These are phyloP conservation scores for Coemansia sp. DNA, from an alignment of 192 early-diverging fungal genomes.

Conservation along the genomic window DNA sequence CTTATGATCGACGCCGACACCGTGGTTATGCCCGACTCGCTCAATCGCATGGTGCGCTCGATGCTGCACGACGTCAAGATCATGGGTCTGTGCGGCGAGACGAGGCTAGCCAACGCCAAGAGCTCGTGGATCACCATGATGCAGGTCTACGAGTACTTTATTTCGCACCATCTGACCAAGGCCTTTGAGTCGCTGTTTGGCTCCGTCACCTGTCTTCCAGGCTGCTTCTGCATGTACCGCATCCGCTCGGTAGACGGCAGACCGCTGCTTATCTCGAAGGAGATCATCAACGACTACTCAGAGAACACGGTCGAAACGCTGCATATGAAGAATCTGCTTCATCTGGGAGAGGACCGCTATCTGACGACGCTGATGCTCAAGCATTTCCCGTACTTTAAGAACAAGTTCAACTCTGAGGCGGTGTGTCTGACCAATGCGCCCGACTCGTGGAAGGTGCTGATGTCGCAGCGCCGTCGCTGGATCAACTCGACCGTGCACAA, in stretches of 20 bases:
- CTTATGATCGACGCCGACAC: slow-evolving; percentile 99
- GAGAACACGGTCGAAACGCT: slow-evolving; percentile 93
- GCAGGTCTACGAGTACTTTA: slow-evolving; percentile 98
- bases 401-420: slow-evolving; percentile 90
- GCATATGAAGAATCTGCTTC: slow-evolving; percentile 96
- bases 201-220: slow-evolving; percentile 93
- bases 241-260: slow-evolving; percentile 81
- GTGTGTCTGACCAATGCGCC: slow-evolving; percentile 89
- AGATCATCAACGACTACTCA: slow-evolving; percentile 84
- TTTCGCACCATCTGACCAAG: slow-evolving; percentile 92
- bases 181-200: slow-evolving; percentile 97
- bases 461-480: slow-evolving; percentile 98
- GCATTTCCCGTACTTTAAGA: slow-evolving; percentile 94
- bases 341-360: slow-evolving; percentile 98
- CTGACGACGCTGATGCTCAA: slow-evolving; percentile 90
- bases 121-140: slow-evolving; percentile 96
- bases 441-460: slow-evolving; percentile 86
- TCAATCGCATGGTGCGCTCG: slow-evolving; percentile 89
- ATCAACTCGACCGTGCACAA: slow-evolving; percentile 99
- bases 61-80: slow-evolving; percentile 89
- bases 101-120: slow-evolving; percentile 84
- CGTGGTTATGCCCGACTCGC: slow-evolving; percentile 81
- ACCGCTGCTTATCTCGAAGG: slow-evolving; percentile 80
- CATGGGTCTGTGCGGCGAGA: slow-evolving; percentile 94
- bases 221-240: slow-evolving; percentile 99